Evolutionary conservation across 148 eudicot species (phyloP).

Genomic region (Diospyros lotus): DNA sequence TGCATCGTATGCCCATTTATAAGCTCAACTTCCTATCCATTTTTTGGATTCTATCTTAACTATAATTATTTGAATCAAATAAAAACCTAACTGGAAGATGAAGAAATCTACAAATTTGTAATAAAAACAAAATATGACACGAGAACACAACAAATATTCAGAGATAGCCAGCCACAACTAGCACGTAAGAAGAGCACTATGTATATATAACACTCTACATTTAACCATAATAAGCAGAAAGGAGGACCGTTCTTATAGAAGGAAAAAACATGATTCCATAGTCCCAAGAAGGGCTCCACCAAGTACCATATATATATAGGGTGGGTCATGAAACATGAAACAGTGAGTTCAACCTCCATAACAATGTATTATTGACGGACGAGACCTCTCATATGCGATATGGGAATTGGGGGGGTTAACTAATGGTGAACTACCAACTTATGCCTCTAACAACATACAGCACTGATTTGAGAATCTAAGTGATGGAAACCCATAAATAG

Average conservation of each 20-base stretch:
- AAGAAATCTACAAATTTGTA: too few relatives aligned
- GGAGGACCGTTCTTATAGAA: neutral
- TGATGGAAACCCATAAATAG: neutral
- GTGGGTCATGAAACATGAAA: neutral
- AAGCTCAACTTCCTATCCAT: too few relatives aligned
- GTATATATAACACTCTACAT: neutral
- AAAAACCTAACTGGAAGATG: too few relatives aligned
- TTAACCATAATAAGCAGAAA: neutral
- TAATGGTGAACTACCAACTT: slow-evolving; percentile 1
- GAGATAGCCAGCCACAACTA: too few relatives aligned
- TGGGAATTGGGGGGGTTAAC: neutral
- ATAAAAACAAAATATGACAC: too few relatives aligned
- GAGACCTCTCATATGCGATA: neutral
- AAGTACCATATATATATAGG: too few relatives aligned
- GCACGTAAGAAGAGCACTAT: too few relatives aligned
- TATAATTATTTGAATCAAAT: too few relatives aligned
- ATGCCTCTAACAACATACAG: slow-evolving; percentile 1
- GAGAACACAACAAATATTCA: too few relatives aligned
- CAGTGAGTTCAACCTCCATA: neutral
- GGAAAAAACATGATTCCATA: neutral
- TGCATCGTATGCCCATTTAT: too few relatives aligned
- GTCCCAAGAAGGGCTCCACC: neutral
- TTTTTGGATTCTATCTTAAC: too few relatives aligned
- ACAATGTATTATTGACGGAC: neutral
- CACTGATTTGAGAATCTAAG: neutral